Percentiles rank a stretch among this genome's conserved stretches.
phyloP scores from a whole-genome alignment of 73 alveolate genomes.

The Paramecium primaurelia region DNA sequence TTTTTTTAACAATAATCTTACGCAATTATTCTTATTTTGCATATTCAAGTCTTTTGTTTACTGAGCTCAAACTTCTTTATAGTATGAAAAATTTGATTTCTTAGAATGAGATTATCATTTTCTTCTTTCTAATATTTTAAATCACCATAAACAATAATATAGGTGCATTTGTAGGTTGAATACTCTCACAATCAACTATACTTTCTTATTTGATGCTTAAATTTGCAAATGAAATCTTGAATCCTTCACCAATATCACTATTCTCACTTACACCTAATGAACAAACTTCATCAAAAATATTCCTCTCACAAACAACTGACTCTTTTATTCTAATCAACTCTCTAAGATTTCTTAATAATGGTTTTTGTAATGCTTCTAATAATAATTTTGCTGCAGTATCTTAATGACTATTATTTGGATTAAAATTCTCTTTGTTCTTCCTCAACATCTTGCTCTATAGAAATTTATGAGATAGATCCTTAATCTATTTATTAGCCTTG shows the following conservation, averaged over 20 bases:
- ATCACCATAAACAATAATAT: background rate
- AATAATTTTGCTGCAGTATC: background rate
- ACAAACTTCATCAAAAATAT: background rate
- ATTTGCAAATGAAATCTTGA: conserved; percentile 1
- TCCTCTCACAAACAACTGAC: conserved; percentile 5
- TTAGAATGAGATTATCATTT: background rate
- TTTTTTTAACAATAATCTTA: background rate
- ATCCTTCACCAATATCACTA: background rate
- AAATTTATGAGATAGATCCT: conserved; percentile 9
- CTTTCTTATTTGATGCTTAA: background rate
- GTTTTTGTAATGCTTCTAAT: background rate
- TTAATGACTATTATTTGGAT: background rate
- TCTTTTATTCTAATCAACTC: background rate
- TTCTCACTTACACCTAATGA: background rate
- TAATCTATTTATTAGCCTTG: background rate
- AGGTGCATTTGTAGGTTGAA: conserved; percentile 8
- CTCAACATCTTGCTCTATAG: background rate
- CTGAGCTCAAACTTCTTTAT: background rate
- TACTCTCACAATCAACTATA: background rate
- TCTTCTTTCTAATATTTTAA: background rate
- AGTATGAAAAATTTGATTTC: background rate
- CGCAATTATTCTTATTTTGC: background rate
- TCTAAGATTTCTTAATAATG: background rate
- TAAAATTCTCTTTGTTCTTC: conserved; percentile 19
- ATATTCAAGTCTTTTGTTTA: background rate